Evolutionary conservation across 2,329 filamentous ascomycete species (phyloP).

Genomic region (Celoporthe dispersa): DNA sequence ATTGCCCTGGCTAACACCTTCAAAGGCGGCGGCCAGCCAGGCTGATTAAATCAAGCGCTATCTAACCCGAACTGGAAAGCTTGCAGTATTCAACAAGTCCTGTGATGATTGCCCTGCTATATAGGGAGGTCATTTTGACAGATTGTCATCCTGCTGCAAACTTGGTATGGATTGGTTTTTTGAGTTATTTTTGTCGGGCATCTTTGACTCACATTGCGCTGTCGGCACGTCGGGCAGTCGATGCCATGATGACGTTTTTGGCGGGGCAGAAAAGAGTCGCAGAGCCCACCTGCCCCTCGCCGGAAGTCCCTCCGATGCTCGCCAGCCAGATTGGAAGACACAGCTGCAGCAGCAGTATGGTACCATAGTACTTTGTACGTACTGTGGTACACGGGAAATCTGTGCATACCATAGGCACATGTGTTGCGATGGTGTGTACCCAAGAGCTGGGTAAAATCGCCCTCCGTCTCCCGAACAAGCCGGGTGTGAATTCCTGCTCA

Average conservation of each 20-base stretch:
- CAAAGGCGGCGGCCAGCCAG: not conserved
- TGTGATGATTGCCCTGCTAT: not conserved
- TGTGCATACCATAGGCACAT: not conserved
- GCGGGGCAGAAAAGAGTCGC: constrained; percentile 8
- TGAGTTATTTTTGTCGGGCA: constrained; percentile 3
- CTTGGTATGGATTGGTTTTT: not conserved
- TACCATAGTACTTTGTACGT: not conserved
- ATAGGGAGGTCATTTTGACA: not conserved
- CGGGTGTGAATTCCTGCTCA: not conserved
- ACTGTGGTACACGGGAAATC: not conserved
- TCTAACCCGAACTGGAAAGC: not conserved
- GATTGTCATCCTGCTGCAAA: not conserved
- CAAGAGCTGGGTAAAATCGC: not conserved
- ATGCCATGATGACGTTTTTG: constrained; percentile 17
- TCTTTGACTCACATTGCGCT: not conserved
- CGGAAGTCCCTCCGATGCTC: constrained; percentile 14
- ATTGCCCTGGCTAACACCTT: not conserved
- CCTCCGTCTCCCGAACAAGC: constrained; percentile 9
- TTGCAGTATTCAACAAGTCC: not conserved
- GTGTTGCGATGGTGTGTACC: not conserved
- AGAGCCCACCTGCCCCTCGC: constrained; percentile 15
- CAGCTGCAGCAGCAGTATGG: not conserved
- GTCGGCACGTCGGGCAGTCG: constrained; percentile 8
- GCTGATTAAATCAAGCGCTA: not conserved
- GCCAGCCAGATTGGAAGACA: not conserved